Evolutionary conservation across 2,329 filamentous ascomycete species (phyloP), one percentile per base, ranked within the genome.

Genomic region (Diaporthe sp.): DNA sequence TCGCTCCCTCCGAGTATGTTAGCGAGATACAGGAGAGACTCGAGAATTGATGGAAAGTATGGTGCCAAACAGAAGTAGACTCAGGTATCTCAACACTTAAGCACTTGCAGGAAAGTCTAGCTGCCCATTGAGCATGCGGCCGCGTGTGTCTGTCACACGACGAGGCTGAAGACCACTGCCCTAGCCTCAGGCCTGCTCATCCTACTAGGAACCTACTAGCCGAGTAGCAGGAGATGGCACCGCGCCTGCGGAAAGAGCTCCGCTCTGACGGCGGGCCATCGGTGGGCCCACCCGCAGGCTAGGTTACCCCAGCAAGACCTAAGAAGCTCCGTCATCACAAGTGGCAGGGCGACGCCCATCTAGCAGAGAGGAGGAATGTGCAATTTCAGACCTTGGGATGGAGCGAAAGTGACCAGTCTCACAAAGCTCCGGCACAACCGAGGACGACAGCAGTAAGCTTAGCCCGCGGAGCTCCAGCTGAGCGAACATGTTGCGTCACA

Each of bases 291-390:
- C 51, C 67, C 37, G 13, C 37, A 55, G 34, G 57, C 69, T 61
- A 62, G 69, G 69, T 72, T 72, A 72, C 69, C 69, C 69, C 55
- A 53, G 58, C 69, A 61, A 72, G 13, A 19, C 17, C 44, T 42
- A 12, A 19, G 8, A 28, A 59, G 34, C 34, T 61, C 69, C 57
- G 55, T 72, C 69, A 61, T 51, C 28, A 53, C 22, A 51, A 42
- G 57, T 61, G 69, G 55, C 15, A 39, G 17, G 42, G n/a, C 31
- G 25, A 69, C 34, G 15, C 15, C 49, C 19, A 28, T 55, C 34
- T 28, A 53, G 46, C 9, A 37, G 22, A 53, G 34, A 25, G 69
- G 17, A 39, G 28, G 39, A 72, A 51, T 42, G 55, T 42, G 37
- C 55, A 61, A 61, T 68, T 68, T 68, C 46, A 42, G 31, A 28